Conservation (phyloP, 768 basidiomycete species). For the Sarcodon sp. region DNA sequence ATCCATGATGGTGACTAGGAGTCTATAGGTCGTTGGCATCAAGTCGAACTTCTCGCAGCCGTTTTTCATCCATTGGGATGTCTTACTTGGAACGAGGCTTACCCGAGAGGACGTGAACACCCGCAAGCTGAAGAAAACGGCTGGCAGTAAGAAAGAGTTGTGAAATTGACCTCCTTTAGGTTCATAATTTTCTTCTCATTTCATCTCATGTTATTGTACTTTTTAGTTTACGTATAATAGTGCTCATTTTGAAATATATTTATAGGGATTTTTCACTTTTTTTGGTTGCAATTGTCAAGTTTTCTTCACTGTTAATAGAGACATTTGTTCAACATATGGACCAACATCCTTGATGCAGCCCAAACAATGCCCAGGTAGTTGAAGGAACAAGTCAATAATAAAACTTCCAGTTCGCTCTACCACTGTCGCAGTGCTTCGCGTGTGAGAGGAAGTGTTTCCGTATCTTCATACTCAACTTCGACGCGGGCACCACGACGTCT, state of each 20-base stretch:
- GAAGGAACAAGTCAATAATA: too few relatives aligned
- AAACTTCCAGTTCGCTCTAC: conserved; percentile 5
- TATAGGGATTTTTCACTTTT: too few relatives aligned
- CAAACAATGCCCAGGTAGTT: too few relatives aligned
- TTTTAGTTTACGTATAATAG: too few relatives aligned
- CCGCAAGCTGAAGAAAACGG: conserved; percentile 7
- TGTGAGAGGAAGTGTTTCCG: conserved; percentile 35
- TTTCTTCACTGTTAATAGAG: too few relatives aligned
- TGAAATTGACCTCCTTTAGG: too few relatives aligned
- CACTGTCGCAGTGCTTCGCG: conserved; percentile 15
- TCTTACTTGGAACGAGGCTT: conserved; percentile 73
- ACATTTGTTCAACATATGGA: too few relatives aligned
- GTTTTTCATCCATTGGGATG: conserved; percentile 94
- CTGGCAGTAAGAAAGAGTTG: neutral
- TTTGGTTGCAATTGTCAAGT: too few relatives aligned
- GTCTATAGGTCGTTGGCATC: conserved; percentile 56
- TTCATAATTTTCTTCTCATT: too few relatives aligned
- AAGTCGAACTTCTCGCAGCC: conserved; percentile 95
- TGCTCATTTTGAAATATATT: too few relatives aligned
- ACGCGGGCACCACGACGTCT: conserved; percentile 65
- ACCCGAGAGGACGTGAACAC: conserved; percentile 52
- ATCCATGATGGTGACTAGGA: neutral
- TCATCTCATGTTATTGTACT: too few relatives aligned
- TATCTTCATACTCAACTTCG: conserved; percentile 96
- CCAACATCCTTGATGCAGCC: too few relatives aligned